A percentile compares a stretch with the other conserved stretches of the same genome.
Evolutionary conservation across 129 eudicot species (phyloP).

Genomic region (Escallonia rubra): DNA sequence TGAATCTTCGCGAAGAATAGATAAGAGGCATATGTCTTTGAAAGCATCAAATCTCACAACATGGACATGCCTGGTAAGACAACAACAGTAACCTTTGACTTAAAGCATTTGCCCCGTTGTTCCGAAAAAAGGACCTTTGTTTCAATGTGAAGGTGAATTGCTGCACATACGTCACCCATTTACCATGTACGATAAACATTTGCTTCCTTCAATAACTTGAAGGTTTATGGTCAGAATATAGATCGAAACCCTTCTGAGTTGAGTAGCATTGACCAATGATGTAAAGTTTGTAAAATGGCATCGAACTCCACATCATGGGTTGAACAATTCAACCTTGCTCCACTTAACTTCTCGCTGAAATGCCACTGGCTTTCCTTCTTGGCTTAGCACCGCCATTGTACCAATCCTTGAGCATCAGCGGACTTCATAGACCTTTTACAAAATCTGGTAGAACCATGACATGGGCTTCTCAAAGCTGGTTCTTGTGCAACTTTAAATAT

Average conservation of each 20-base stretch:
- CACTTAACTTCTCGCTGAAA: neutral
- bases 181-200: neutral
- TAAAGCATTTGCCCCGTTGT: neutral
- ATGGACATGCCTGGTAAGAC: neutral
- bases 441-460: constrained; percentile 1
- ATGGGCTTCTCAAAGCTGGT: neutral
- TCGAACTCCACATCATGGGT: neutral
- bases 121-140: neutral
- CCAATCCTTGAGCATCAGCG: constrained; percentile 4
- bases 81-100: neutral
- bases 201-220: neutral
- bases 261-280: neutral
- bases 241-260: neutral
- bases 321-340: neutral
- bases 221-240: neutral
- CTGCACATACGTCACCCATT: neutral
- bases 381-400: constrained; percentile 6
- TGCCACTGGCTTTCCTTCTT: neutral
- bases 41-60: neutral
- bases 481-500: neutral
- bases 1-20: neutral
- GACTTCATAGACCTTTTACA: neutral
- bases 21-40: neutral
- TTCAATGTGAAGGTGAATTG: neutral
- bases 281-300: neutral